Percentiles rank a stretch among this genome's conserved stretches.
phyloP scores from a whole-genome alignment of 352 stramenopile genomes.

The Pythium brachiatum region DNA sequence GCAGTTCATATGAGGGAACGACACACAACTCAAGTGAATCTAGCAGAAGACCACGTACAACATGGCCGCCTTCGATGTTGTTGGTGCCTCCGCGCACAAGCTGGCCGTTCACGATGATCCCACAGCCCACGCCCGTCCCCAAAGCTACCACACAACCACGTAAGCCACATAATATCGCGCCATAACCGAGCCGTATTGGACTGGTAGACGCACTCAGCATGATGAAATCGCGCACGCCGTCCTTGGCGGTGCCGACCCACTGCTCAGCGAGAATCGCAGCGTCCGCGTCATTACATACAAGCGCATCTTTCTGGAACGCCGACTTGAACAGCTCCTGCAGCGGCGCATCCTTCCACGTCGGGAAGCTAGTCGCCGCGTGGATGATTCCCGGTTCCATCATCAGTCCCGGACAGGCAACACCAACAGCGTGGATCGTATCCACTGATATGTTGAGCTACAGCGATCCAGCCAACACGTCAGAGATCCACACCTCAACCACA shows the following conservation, averaged over 20 bases:
- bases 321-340: slow-evolving; percentile 53
- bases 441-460: slow-evolving; percentile 24
- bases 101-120: slow-evolving; percentile 58
- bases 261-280: slow-evolving; percentile 78
- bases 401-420: slow-evolving; percentile 65
- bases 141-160: slow-evolving; percentile 37
- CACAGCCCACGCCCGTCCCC: slow-evolving; percentile 71
- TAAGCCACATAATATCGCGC: neutral
- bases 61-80: slow-evolving; percentile 78
- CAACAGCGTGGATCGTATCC: slow-evolving; percentile 39
- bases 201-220: slow-evolving; percentile 82
- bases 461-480: neutral
- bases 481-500: too few species aligned
- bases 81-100: slow-evolving; percentile 67
- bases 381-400: slow-evolving; percentile 49
- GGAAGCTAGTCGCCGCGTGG: slow-evolving; percentile 67
- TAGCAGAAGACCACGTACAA: slow-evolving; percentile 33
- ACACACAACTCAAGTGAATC: too few species aligned
- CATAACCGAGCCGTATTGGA: too few species aligned
- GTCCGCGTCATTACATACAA: slow-evolving; percentile 77
- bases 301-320: slow-evolving; percentile 38
- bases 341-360: slow-evolving; percentile 58
- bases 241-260: slow-evolving; percentile 71
- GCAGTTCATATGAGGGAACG: neutral
- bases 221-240: slow-evolving; percentile 63